These are phyloP conservation scores for Hygrocybe punicea DNA, from an alignment of 768 basidiomycete genomes.

Conservation along the genomic window DNA sequence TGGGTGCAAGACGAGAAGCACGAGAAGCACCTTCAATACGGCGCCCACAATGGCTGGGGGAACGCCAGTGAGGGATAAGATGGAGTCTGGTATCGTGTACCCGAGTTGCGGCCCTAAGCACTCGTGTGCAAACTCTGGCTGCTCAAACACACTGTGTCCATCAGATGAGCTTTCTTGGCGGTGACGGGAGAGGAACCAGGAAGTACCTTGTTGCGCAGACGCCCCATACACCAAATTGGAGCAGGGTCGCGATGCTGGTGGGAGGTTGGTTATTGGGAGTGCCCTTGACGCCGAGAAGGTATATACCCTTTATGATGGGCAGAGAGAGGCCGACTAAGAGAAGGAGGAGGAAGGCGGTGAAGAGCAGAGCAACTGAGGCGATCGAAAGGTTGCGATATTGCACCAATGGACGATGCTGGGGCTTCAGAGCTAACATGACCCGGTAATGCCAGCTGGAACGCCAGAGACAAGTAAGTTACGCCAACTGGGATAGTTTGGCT, in stretches of 20 bases:
- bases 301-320: constrained; percentile 69
- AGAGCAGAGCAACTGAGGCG: constrained; percentile 47
- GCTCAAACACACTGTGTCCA: constrained; percentile 27
- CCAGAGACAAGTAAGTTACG: too few relatives aligned
- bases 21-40: constrained; percentile 48
- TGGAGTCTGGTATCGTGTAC: constrained; percentile 54
- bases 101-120: constrained; percentile 69
- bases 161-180: background rate
- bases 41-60: constrained; percentile 42
- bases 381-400: constrained; percentile 47
- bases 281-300: constrained; percentile 51
- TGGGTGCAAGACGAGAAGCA: constrained; percentile 67
- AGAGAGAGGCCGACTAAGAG: constrained; percentile 73
- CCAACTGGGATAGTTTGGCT: too few relatives aligned
- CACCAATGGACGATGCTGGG: constrained; percentile 39
- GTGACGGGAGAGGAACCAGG: background rate
- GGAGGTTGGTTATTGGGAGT: constrained; percentile 29
- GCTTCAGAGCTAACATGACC: constrained; percentile 3
- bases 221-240: constrained; percentile 83
- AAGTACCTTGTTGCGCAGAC: constrained; percentile 61
- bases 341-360: constrained; percentile 66
- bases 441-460: too few relatives aligned
- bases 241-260: constrained; percentile 54
- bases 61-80: constrained; percentile 44
- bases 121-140: constrained; percentile 38